Conservation (phyloP, 257 asterid genomes). For the Solanum lycopersicoides region DNA sequence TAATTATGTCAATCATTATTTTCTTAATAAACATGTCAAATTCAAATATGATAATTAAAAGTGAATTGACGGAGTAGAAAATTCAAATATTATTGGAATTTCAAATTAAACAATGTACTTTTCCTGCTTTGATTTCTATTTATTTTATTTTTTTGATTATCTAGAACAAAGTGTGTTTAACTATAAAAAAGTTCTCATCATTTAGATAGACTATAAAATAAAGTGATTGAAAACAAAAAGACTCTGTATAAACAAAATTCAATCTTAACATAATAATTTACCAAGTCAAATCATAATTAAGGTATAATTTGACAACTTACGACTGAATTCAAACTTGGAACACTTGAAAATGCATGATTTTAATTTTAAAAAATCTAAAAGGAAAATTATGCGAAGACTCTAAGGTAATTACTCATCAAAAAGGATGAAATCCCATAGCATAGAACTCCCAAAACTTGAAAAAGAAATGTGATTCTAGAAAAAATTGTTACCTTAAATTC, state of each 20-base stretch:
- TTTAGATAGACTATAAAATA: background rate
- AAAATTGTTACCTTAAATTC: background rate
- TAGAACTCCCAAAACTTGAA: background rate
- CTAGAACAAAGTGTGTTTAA: background rate
- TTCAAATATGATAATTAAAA: too few species aligned
- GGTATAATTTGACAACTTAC: background rate
- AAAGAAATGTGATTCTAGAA: too few species aligned
- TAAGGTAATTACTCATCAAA: background rate
- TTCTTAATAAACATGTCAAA: background rate
- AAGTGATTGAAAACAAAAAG: background rate
- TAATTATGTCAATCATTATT: too few species aligned
- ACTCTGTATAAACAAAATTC: background rate
- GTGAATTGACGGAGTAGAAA: background rate
- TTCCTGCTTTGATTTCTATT: background rate
- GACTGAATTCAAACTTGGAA: background rate
- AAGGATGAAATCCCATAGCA: background rate
- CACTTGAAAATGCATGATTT: background rate
- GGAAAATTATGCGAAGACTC: background rate
- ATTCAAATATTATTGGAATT: background rate
- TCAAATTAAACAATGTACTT: background rate
- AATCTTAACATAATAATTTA: background rate
- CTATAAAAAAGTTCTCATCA: background rate
- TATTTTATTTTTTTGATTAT: too few species aligned
- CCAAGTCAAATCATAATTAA: background rate
- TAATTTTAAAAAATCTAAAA: too few species aligned